Evolutionary conservation across 495 filamentous ascomycete species (phyloP).

Genomic region (Parathielavia appendiculata): DNA sequence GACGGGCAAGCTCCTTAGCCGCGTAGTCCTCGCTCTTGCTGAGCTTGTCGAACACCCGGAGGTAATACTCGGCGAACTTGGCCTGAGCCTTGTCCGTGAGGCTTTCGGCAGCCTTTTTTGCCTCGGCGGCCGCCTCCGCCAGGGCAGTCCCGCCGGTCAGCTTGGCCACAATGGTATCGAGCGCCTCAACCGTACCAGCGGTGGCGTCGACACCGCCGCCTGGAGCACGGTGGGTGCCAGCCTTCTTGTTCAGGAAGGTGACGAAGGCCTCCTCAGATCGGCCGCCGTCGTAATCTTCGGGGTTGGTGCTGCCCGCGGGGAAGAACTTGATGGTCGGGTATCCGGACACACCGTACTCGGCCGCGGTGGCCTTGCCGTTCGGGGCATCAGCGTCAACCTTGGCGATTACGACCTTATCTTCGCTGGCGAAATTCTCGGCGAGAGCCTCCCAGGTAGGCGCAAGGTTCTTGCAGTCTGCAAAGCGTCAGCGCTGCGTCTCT

Average conservation of each 20-base stretch:
- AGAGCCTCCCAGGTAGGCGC: conserved; percentile 87
- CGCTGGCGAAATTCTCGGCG: conserved; percentile 73
- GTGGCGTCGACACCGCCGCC: conserved; percentile 75
- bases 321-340: conserved; percentile 99
- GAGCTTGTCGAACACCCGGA: conserved; percentile 83
- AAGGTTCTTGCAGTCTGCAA: conserved; percentile 88
- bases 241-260: conserved; percentile 79
- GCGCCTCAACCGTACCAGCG: conserved; percentile 73
- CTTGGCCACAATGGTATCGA: conserved; percentile 70
- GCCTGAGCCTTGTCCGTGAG: conserved; percentile 55
- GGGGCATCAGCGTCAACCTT: conserved; percentile 92
- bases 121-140: conserved; percentile 55
- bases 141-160: conserved; percentile 53
- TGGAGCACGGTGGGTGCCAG: conserved; percentile 77
- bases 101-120: conserved; percentile 61
- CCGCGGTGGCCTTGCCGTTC: conserved; percentile 69
- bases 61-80: conserved; percentile 90
- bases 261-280: conserved; percentile 74
- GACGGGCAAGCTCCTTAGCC: conserved; percentile 75
- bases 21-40: conserved; percentile 69
- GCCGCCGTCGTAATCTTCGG: conserved; percentile 67
- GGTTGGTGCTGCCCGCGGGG: conserved; percentile 74
- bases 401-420: conserved; percentile 74
- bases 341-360: conserved; percentile 70
- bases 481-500: conserved; percentile 24